Conservation (phyloP, 2,329 filamentous ascomycete genomes). For the Pseudocercospora eumusae region DNA sequence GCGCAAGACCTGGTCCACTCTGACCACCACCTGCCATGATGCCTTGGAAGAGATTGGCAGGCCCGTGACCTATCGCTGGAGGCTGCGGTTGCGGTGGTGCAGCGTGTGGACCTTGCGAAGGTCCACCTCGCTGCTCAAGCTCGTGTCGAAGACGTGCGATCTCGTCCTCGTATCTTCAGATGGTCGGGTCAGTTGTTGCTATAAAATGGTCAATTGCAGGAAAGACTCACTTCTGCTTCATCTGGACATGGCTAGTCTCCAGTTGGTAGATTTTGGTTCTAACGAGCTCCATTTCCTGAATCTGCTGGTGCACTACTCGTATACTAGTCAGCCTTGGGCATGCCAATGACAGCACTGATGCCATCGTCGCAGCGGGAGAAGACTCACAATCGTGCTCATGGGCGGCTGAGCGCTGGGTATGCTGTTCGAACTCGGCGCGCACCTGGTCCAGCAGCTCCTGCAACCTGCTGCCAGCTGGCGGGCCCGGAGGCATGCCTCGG, state of each 20-base stretch:
- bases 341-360: not conserved
- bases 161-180: slow-evolving; percentile 84
- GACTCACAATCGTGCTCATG: slow-evolving; percentile 92
- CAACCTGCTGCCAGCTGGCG: slow-evolving; percentile 70
- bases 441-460: slow-evolving; percentile 91
- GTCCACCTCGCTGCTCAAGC: slow-evolving; percentile 70
- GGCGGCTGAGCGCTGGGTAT: slow-evolving; percentile 71
- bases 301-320: slow-evolving; percentile 75
- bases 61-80: slow-evolving; percentile 80
- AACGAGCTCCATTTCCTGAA: slow-evolving; percentile 93
- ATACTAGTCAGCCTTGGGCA: slow-evolving; percentile 19
- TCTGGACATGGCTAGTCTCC: slow-evolving; percentile 81
- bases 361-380: not conserved
- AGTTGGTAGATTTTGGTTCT: slow-evolving; percentile 90
- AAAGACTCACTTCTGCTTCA: slow-evolving; percentile 81
- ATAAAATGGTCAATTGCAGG: not conserved
- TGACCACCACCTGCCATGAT: slow-evolving; percentile 93
- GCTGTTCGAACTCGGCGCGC: slow-evolving; percentile 82
- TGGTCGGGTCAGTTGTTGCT: slow-evolving; percentile 31
- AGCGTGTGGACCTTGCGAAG: slow-evolving; percentile 65
- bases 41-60: slow-evolving; percentile 87
- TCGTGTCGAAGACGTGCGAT: slow-evolving; percentile 83
- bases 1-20: slow-evolving; percentile 78
- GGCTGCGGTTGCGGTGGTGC: slow-evolving; percentile 83
- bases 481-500: slow-evolving; percentile 70